Percentiles rank a stretch among this genome's conserved stretches.
Evolutionary conservation across 495 filamentous ascomycete genomes (phyloP).

Genomic region (Astrocystis sublimbata): DNA sequence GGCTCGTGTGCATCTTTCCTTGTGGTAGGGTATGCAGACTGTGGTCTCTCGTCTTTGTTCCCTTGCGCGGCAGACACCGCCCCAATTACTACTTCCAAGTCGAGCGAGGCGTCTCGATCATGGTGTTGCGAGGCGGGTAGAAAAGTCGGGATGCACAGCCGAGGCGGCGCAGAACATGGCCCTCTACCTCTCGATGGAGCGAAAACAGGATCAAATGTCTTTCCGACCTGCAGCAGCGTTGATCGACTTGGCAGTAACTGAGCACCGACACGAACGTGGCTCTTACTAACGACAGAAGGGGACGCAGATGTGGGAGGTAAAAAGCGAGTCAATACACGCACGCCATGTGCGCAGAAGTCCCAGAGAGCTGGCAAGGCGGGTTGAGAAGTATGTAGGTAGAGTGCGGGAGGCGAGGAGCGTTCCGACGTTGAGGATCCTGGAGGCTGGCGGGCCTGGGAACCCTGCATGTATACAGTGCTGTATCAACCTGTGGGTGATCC

Average conservation of each 20-base stretch:
- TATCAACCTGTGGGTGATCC: background rate
- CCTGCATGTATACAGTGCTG: background rate
- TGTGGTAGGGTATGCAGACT: background rate
- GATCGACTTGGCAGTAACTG: too few species aligned
- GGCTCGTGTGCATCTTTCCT: background rate
- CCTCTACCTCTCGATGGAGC: background rate
- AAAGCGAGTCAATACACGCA: background rate
- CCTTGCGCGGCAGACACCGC: background rate
- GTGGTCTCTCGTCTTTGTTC: background rate
- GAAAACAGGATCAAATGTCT: background rate
- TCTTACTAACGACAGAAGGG: background rate
- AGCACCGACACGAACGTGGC: too few species aligned
- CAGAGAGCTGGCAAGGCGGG: background rate
- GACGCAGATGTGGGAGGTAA: background rate
- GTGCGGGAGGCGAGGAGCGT: constrained; percentile 1
- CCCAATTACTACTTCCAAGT: constrained; percentile 5
- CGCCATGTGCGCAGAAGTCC: too few species aligned
- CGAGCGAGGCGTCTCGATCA: background rate
- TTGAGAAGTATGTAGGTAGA: background rate
- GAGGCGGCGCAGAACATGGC: constrained; percentile 5
- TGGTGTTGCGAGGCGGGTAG: background rate
- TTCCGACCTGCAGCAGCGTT: too few species aligned
- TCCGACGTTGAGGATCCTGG: background rate
- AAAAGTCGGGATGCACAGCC: background rate
- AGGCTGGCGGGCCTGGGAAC: background rate